These are phyloP conservation scores for Metarhizium robertsii DNA, from an alignment of 2,329 filamentous ascomycete genomes.

Conservation along the genomic window DNA sequence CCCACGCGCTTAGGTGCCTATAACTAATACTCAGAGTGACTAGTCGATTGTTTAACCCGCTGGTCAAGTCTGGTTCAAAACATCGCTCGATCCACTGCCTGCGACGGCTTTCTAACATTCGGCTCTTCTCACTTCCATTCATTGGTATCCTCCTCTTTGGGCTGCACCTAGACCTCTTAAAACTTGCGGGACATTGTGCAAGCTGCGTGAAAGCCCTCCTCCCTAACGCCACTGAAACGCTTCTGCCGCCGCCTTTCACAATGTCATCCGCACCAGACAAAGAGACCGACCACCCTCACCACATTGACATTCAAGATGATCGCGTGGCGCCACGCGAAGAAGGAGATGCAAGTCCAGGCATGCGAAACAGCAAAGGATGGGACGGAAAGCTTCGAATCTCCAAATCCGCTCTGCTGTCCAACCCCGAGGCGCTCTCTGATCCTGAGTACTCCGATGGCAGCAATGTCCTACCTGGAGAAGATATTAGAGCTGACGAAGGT, in stretches of 20 bases:
- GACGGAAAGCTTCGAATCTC: constrained; percentile 75
- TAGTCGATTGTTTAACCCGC: too few species aligned
- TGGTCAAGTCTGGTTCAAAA: too few species aligned
- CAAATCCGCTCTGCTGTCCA: constrained; percentile 50
- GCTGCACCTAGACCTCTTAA: neutral
- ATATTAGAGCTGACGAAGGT: constrained; percentile 79
- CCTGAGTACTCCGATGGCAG: constrained; percentile 73
- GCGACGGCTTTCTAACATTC: neutral
- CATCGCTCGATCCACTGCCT: neutral
- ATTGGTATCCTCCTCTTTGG: neutral
- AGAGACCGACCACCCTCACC: constrained; percentile 28
- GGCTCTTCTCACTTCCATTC: neutral
- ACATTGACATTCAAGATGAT: constrained; percentile 41
- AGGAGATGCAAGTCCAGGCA: constrained; percentile 34
- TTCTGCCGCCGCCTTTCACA: neutral
- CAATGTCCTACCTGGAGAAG: constrained; percentile 59
- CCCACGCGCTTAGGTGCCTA: too few species aligned
- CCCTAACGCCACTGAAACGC: neutral
- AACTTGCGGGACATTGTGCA: neutral
- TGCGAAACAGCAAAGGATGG: constrained; percentile 62
- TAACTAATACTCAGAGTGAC: too few species aligned
- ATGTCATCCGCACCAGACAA: constrained; percentile 24
- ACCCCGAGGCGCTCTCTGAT: constrained; percentile 76
- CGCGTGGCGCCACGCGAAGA: constrained; percentile 26
- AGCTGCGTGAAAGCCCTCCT: neutral